These are phyloP conservation scores for Trametes elegans DNA, from an alignment of 768 basidiomycete species.

Conservation along the genomic window DNA sequence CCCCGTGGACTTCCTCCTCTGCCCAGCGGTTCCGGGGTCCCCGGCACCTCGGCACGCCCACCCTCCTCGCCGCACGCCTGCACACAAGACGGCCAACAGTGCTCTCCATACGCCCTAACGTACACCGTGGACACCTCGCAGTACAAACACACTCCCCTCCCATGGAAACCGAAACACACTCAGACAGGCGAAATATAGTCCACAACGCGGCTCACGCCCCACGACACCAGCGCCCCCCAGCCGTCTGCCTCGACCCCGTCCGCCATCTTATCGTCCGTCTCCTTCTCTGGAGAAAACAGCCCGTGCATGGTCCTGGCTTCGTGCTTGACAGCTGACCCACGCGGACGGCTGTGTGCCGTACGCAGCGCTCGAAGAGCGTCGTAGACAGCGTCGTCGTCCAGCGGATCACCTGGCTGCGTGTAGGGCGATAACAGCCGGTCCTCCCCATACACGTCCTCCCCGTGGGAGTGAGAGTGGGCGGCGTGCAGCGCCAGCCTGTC, in stretches of 20 bases:
- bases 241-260: slow-evolving; percentile 13
- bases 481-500: slow-evolving; percentile 20
- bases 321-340: slow-evolving; percentile 18
- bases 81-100: neutral
- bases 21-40: slow-evolving; percentile 27
- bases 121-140: neutral
- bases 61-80: neutral
- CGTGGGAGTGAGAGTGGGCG: too few species aligned
- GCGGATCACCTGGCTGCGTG: slow-evolving; percentile 31
- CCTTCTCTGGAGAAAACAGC: slow-evolving; percentile 20
- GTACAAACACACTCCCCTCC: neutral
- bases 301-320: slow-evolving; percentile 13
- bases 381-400: slow-evolving; percentile 39
- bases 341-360: slow-evolving; percentile 31
- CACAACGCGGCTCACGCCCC: slow-evolving; percentile 24
- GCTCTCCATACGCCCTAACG: slow-evolving; percentile 7
- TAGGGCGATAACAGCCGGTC: slow-evolving; percentile 36
- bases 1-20: slow-evolving; percentile 23
- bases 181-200: slow-evolving; percentile 21
- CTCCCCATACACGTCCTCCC: slow-evolving; percentile 13
- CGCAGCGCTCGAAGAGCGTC: slow-evolving; percentile 33
- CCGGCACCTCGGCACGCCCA: slow-evolving; percentile 20
- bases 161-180: neutral
- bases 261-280: slow-evolving; percentile 18
- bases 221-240: slow-evolving; percentile 22